Conservation (phyloP, 148 eudicot genomes). For the Bassia scoparia region DNA sequence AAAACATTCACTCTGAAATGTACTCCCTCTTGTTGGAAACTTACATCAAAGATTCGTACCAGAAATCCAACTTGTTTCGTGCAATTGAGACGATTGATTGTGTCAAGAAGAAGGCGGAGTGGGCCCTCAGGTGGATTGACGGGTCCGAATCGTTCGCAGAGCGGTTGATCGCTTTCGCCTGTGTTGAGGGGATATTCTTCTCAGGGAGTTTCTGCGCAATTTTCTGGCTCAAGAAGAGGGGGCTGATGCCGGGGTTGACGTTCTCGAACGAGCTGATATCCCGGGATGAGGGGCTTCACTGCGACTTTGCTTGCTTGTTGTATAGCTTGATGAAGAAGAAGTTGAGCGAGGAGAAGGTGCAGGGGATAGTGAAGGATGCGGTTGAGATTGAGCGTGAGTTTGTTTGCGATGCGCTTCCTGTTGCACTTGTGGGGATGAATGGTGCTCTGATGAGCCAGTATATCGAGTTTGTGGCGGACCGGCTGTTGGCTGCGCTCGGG, state of each 20-base stretch:
- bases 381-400: conserved; percentile 73
- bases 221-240: conserved; percentile 74
- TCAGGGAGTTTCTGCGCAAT: conserved; percentile 72
- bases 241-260: conserved; percentile 68
- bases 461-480: conserved; percentile 72
- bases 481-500: conserved; percentile 56
- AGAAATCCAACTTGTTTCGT: conserved; percentile 45
- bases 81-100: conserved; percentile 67
- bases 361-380: conserved; percentile 48
- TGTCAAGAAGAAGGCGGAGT: conserved; percentile 59
- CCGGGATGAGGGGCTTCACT: conserved; percentile 69
- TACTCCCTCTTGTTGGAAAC: conserved; percentile 56
- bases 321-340: conserved; percentile 48
- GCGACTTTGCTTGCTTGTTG: conserved; percentile 69
- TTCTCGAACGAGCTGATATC: conserved; percentile 76
- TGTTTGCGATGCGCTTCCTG: conserved; percentile 67
- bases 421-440: conserved; percentile 72
- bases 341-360: conserved; percentile 50
- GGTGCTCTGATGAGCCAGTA: conserved; percentile 67
- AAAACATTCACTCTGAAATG: conserved; percentile 81
- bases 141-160: conserved; percentile 61
- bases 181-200: conserved; percentile 72
- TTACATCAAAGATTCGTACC: conserved; percentile 49
- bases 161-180: conserved; percentile 59
- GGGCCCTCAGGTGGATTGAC: conserved; percentile 71